Percentiles rank a stretch among this genome's conserved stretches.
phyloP scores from a whole-genome alignment of 495 filamentous ascomycete genomes.

The Trichocladium uniseriatum region DNA sequence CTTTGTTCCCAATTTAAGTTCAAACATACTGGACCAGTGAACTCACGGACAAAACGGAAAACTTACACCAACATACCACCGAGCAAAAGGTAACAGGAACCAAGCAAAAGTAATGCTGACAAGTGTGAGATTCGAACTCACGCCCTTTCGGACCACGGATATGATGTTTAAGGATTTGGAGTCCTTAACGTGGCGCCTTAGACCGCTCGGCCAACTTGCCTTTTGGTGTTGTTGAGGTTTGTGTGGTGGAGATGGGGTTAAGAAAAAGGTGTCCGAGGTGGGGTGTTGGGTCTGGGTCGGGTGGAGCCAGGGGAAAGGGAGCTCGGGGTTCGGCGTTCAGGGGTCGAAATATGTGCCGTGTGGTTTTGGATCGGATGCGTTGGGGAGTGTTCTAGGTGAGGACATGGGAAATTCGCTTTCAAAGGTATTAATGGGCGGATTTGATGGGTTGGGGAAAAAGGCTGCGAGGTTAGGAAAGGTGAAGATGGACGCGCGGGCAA shows the following conservation, averaged over 20 bases:
- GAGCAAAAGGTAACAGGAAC: background rate
- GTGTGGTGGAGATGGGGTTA: constrained; percentile 4
- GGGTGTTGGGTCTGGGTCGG: background rate
- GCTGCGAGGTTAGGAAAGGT: too few relatives aligned
- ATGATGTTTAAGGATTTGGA: constrained; percentile 1
- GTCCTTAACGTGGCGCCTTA: constrained; percentile 44
- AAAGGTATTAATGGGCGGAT: too few relatives aligned
- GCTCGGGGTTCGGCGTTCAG: background rate
- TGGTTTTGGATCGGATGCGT: background rate
- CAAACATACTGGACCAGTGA: too few relatives aligned
- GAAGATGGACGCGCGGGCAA: too few relatives aligned
- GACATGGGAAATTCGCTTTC: too few relatives aligned
- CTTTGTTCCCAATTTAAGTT: too few relatives aligned
- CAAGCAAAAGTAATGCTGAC: constrained; percentile 7
- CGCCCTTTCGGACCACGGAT: constrained; percentile 18
- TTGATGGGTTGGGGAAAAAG: too few relatives aligned
- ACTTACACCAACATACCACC: too few relatives aligned
- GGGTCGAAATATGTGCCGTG: background rate
- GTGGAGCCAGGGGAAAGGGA: background rate
- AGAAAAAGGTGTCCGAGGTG: background rate
- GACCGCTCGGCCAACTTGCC: constrained; percentile 42
- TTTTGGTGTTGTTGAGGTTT: background rate
- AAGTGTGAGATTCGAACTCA: constrained; percentile 22
- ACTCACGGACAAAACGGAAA: too few relatives aligned
- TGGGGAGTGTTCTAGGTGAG: background rate